Base-by-base conservation (phyloP, 208 protist genomes). In the Naegleria fowleri region DNA sequence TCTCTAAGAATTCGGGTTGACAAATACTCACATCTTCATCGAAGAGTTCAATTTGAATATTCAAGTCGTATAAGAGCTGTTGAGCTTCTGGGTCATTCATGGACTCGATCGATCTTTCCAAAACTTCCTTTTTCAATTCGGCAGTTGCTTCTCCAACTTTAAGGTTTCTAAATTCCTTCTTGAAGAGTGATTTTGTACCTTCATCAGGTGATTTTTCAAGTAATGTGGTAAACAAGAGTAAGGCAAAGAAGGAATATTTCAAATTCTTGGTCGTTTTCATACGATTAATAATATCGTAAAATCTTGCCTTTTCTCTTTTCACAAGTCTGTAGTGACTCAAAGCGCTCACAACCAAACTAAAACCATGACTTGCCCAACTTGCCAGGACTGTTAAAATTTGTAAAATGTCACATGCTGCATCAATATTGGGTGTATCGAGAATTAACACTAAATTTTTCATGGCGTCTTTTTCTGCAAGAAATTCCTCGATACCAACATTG, bases 401-500 rank as follows among this genome's bases (percentile, higher is more conserved):
- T 41, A 67, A 67, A 38, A 89, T 40, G n/a, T 59, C 48, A 51
- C 33, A 41, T 41, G 15, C 41, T 67, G 86, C 51, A 25, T 55
- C 19, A 22, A 67, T 58, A 29, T 67, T 38, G 25, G 22, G 48
- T 41, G 86, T 39, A 40, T 89, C 86, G 16, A 89, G 40, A 67
- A 89, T 41, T 7, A 89, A 25, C 11, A 40, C 86, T 29, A 89
- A 67, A 29, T 58, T 67, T 22, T 40, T 89, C 11, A 89, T 29
- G 7, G 86, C 19, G 38, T 89, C 86, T 40, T 89, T 89, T 38
- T 89, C 86, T 41, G 39, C 86, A 11, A 89, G 39, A 40, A 89
- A 89, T 67, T 39, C 86, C 11, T 39, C 41, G 6, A 89, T 55
- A 33, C 86, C 86, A 38, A 67, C 25, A 67, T 52, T 29, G 4